These are phyloP conservation scores for Fraxinus nigra DNA, from an alignment of 305 asterid genomes.

Conservation along the genomic window DNA sequence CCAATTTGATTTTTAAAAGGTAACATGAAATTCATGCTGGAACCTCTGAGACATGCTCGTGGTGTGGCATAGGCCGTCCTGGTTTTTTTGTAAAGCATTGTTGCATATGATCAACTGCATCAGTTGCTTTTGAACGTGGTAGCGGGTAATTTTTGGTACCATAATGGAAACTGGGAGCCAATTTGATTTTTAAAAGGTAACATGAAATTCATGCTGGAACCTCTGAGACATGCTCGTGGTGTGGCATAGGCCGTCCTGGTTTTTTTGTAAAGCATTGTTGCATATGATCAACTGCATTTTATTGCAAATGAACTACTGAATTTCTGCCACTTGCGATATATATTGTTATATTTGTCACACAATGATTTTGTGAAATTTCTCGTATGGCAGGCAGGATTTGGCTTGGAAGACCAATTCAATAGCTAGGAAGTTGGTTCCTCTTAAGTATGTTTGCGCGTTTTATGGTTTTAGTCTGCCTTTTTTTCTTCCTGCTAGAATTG, in stretches of 20 bases:
- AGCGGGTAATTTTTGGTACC: not conserved
- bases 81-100: not conserved
- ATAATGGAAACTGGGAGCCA: not conserved
- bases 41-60: not conserved
- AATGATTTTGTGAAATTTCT: not conserved
- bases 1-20: not conserved
- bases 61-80: not conserved
- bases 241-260: not conserved
- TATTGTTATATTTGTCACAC: not conserved
- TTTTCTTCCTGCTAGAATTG: not conserved
- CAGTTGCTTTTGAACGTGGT: not conserved
- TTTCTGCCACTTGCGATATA: not conserved
- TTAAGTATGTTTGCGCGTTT: not conserved
- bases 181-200: not conserved
- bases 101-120: not conserved
- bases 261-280: not conserved
- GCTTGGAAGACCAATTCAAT: not conserved
- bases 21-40: not conserved
- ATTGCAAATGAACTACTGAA: not conserved
- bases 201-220: not conserved
- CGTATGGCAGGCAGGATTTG: not conserved
- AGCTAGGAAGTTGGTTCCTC: not conserved
- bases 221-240: not conserved
- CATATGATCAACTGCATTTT: not conserved
- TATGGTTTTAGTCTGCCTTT: not conserved